Evolutionary conservation across 2,329 filamentous ascomycete genomes (phyloP), one percentile per base, ranked within the genome.

Genomic region (Penicillium sp.): DNA sequence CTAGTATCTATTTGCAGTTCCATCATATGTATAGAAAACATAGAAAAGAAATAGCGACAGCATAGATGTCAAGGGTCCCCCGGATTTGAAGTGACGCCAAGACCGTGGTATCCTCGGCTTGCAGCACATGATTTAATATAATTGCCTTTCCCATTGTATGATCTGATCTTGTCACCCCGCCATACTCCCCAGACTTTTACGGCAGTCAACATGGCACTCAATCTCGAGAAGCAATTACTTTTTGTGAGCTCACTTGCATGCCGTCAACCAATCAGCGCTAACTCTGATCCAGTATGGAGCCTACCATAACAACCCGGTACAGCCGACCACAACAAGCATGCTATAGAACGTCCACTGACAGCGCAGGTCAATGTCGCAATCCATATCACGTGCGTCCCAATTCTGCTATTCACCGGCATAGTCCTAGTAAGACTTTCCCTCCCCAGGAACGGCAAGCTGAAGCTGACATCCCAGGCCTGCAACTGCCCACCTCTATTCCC

Each of bases 151-250:
- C 29, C 7, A 10, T 34, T 34, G 31, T 34, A 34, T 34, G 31
- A 34, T 34, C 29, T 55, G 43, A 43, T 46, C 21, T 34, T 43
- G 43, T 43, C 40, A 43, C 36, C 51, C 53, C 48, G 42, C 47
- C 48, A 47, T 31, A 21, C 16, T 24, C 36, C n/a, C 48, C 49
- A 46, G 39, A 38, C 39, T 51, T 45, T n/a, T 10, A 34, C 31
- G 10, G 31, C 2, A 34, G 13, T 34, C 24, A 65, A 55, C 21
- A 78, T 78, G 76, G 68, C 75, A 36, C 73, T 87, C 59, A 85
- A 87, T 66, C 79, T 88, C 18, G 85, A 88, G 73, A 86, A 85
- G 71, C 85, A 87, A 73, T 76, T 87, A 58, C 79, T 83, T 61
- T 87, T 87, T 68, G 85, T 88, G 79, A 71, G 85, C 38, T 27